Conservation (phyloP, 2,329 filamentous ascomycete genomes). For the Colletotrichum abscissum region DNA sequence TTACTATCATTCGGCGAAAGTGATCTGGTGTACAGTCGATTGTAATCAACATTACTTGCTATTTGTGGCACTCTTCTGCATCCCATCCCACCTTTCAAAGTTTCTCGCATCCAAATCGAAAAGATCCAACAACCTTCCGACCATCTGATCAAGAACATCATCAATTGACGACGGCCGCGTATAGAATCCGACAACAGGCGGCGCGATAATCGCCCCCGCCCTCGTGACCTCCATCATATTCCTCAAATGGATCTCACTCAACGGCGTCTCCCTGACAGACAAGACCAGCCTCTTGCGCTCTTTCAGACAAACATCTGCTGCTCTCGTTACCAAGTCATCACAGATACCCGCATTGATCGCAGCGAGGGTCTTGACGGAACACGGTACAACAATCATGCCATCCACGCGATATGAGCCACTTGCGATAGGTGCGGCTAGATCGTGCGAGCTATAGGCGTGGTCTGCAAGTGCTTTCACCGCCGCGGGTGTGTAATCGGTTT, state of each 20-base stretch:
- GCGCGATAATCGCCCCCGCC: constrained; percentile 55
- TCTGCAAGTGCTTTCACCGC: constrained; percentile 2
- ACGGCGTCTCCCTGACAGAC: constrained; percentile 55
- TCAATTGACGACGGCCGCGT: constrained; percentile 50
- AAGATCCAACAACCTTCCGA: constrained; percentile 57
- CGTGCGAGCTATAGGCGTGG: constrained; percentile 44
- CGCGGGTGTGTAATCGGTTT: constrained; percentile 38
- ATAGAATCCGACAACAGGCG: constrained; percentile 57
- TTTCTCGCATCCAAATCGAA: constrained; percentile 53
- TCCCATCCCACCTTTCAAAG: constrained; percentile 53
- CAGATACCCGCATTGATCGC: constrained; percentile 53
- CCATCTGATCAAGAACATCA: constrained; percentile 56
- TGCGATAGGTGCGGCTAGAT: constrained; percentile 57
- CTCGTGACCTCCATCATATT: constrained; percentile 55
- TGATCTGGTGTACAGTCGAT: no score
- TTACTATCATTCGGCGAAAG: no score
- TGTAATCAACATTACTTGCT: neutral
- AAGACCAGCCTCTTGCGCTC: constrained; percentile 53
- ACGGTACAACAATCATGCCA: constrained; percentile 61
- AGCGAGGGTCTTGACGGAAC: constrained; percentile 60
- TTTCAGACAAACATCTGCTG: constrained; percentile 59
- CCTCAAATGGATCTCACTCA: constrained; percentile 57
- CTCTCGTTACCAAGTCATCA: constrained; percentile 57
- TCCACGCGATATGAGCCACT: constrained; percentile 54
- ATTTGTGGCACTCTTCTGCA: constrained; percentile 18